Conservation (phyloP, 768 basidiomycete genomes). For the Porphyrellus cyaneotinctus region DNA sequence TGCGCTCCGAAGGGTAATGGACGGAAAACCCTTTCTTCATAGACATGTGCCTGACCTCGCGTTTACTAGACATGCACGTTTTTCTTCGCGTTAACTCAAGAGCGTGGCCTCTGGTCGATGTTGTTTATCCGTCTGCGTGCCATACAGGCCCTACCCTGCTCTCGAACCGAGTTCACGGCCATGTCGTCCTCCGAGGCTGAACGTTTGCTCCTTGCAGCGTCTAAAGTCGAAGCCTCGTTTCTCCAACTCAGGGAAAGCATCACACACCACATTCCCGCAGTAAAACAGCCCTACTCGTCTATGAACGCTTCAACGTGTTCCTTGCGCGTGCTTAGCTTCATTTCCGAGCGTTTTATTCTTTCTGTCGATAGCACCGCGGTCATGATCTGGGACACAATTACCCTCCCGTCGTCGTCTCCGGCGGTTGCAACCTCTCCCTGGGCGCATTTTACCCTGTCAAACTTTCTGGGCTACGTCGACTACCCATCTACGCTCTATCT, state of each 20-base stretch:
- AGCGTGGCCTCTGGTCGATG: constrained; percentile 17
- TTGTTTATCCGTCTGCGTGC: constrained; percentile 11
- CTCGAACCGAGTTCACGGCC: constrained; percentile 8
- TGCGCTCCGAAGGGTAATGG: constrained; percentile 14
- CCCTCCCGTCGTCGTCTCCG: neutral
- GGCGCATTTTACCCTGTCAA: constrained; percentile 10
- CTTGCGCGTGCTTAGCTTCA: constrained; percentile 13
- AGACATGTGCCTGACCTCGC: neutral
- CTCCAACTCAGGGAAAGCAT: constrained; percentile 9
- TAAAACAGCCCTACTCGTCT: neutral
- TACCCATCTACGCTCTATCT: constrained; percentile 15
- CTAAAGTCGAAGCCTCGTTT: constrained; percentile 15
- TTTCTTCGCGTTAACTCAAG: constrained; percentile 15
- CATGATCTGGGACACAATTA: constrained; percentile 17
- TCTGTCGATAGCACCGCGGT: constrained; percentile 6
- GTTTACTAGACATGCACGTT: constrained; percentile 23
- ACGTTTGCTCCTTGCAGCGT: constrained; percentile 11
- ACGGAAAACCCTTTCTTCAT: neutral
- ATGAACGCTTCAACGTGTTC: neutral
- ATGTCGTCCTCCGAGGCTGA: constrained; percentile 13
- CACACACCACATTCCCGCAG: neutral
- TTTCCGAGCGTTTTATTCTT: constrained; percentile 22
- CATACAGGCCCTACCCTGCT: constrained; percentile 14
- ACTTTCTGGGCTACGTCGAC: constrained; percentile 2
- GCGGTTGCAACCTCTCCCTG: constrained; percentile 1